Conservation (phyloP, 176 grass and related monocot species). For the Pontederia crassipes region DNA sequence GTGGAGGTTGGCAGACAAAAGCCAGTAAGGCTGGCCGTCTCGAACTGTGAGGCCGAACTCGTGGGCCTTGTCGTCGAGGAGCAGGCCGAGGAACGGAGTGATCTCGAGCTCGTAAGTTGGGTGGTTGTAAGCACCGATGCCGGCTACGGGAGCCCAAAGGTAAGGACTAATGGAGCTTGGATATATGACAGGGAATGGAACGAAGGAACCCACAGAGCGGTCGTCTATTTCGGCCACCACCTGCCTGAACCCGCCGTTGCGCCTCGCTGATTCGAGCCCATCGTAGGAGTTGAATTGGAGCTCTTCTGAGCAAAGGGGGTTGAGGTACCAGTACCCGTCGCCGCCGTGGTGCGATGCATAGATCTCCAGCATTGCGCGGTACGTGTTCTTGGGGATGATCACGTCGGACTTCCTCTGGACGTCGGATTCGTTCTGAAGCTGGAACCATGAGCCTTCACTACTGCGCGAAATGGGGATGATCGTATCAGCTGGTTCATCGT, state of each 20-base stretch:
- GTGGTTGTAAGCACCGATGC: constrained; percentile 13
- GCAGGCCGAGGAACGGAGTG: constrained; percentile 7
- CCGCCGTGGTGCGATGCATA: constrained; percentile 9
- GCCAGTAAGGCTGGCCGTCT: constrained; percentile 9
- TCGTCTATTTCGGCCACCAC: constrained; percentile 8
- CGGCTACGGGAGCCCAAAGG: constrained; percentile 9
- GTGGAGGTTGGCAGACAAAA: constrained; percentile 16
- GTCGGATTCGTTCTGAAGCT: not conserved
- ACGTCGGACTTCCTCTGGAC: not conserved
- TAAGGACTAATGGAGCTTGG: constrained; percentile 4
- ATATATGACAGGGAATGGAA: constrained; percentile 9
- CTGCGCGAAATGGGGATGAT: constrained; percentile 5
- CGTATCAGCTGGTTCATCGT: constrained; percentile 5
- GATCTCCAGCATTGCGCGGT: constrained; percentile 13
- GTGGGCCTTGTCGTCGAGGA: constrained; percentile 6
- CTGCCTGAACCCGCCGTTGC: constrained; percentile 16
- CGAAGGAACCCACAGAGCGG: constrained; percentile 1
- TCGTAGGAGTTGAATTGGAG: not conserved
- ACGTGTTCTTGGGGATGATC: constrained; percentile 1
- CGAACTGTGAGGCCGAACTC: not conserved
- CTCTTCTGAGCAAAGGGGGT: not conserved
- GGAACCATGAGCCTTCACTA: constrained; percentile 1
- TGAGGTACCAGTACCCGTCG: constrained; percentile 14
- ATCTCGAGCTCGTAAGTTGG: constrained; percentile 17
- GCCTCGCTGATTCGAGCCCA: not conserved